Conservation (phyloP, 2,329 filamentous ascomycete species). For the Pyricularia grisea region DNA sequence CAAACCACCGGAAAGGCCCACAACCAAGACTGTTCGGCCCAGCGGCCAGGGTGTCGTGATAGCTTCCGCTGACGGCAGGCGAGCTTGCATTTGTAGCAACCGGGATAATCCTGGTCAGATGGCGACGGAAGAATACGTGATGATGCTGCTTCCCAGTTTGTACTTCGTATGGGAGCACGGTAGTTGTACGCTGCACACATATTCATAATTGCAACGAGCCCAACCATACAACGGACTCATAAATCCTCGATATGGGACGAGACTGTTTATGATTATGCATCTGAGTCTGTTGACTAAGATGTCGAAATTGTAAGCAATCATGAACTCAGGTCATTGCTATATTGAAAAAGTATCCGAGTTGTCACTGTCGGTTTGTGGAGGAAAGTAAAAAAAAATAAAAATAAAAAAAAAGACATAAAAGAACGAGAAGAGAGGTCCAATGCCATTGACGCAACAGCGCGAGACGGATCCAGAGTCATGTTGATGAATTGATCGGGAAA, state of each 20-base stretch:
- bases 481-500: not conserved
- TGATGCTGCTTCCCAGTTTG: not conserved
- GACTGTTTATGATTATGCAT: not conserved
- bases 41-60: not conserved
- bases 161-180: not conserved
- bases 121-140: not conserved
- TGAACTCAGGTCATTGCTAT: not conserved
- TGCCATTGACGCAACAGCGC: not conserved
- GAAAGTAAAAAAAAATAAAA: not conserved
- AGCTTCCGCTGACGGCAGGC: not conserved
- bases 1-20: conserved; percentile 1
- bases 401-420: too few relatives aligned
- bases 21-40: not conserved
- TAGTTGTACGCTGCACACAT: not conserved
- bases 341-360: not conserved
- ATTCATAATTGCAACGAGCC: not conserved
- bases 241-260: not conserved
- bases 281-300: not conserved
- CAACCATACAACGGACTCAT: not conserved
- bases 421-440: not conserved
- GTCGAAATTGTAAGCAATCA: not conserved
- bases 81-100: not conserved
- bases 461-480: not conserved
- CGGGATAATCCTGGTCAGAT: not conserved
- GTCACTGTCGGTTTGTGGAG: not conserved